Conservation (phyloP, 2,329 filamentous ascomycete genomes). For the Hymenoscyphus fructigenus region DNA sequence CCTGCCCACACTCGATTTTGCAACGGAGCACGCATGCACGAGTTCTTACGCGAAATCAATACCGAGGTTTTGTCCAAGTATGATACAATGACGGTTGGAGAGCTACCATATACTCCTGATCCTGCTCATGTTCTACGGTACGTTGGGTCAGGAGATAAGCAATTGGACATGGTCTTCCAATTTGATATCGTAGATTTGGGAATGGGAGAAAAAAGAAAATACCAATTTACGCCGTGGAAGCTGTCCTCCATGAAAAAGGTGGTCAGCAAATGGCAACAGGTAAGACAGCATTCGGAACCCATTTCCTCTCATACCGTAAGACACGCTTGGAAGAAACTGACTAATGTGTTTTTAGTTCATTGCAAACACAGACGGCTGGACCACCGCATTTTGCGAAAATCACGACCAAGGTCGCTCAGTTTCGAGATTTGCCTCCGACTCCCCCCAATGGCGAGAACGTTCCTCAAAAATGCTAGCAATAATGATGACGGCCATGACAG, state of each 20-base stretch:
- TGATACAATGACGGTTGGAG: conserved; percentile 69
- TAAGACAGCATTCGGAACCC: no score
- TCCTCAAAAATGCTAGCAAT: conserved; percentile 53
- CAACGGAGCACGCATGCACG: conserved; percentile 68
- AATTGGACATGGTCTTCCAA: conserved; percentile 70
- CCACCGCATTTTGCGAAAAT: conserved; percentile 62
- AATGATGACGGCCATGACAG: conserved; percentile 49
- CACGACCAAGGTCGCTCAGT: conserved; percentile 60
- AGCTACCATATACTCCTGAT: conserved; percentile 63
- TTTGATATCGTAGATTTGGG: conserved; percentile 65
- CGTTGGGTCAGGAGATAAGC: conserved; percentile 55
- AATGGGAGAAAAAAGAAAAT: conserved; percentile 54
- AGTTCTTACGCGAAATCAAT: conserved; percentile 67
- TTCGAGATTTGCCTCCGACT: conserved; percentile 45
- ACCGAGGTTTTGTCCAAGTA: conserved; percentile 56
- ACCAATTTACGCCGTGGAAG: conserved; percentile 45
- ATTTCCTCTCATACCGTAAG: no score
- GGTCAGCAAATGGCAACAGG: conserved; percentile 48
- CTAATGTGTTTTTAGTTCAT: conserved; percentile 39
- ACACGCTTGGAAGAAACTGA: no score
- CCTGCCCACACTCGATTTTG: conserved; percentile 57
- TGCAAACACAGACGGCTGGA: conserved; percentile 55
- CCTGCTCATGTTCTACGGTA: conserved; percentile 57
- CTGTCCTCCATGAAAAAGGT: conserved; percentile 50
- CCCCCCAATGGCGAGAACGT: conserved; percentile 26